Evolutionary conservation across 2,329 filamentous ascomycete species (phyloP), one percentile per base, ranked within the genome.

Genomic region (Mycosphaerella sp.): DNA sequence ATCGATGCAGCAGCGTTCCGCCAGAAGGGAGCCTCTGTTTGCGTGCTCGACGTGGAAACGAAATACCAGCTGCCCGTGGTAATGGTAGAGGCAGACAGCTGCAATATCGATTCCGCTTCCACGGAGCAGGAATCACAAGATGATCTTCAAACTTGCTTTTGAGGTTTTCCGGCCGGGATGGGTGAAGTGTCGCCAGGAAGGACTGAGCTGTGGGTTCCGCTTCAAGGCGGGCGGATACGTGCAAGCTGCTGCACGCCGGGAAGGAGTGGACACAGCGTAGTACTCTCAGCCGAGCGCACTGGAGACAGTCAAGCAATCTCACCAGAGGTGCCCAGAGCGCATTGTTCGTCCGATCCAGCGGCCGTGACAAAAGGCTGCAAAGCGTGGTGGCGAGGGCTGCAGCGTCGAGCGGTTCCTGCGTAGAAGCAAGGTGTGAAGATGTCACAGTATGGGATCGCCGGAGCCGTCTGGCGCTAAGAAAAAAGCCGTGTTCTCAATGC

Each of bases 251-350:
- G 56, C 52, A 52, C 17, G 44, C 39, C 40, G 25, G 32, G 54
- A 57, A 54, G 57, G 57, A 50, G 44, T 9, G 41, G 25, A 41
- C 21, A 36, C 52, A 50, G 43, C 47, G 52, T 53, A 54, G 57
- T 44, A 49, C 49, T 28, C 41, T 28, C 16, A 50, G 52, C 52
- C 54, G 54, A 55, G 50, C 42, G 49, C 27, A 21, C 21, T 52
- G 46, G 35, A 44, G 47, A 28, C 45, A 52, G 37, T 14, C 41
- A n/a, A 8, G n/a, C 12, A 39, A 16, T 3, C 25, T 54, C 49
- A 53, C 41, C 41, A 44, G 36, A 28, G 21, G 47, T 12, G 21
- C 28, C 40, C 44, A 43, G 45, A 41, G 42, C 3, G 50, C 54
- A 56, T 54, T 39, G 36, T 53, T 27, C 39, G 41, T 37, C 41